A percentile compares a stretch with the other conserved stretches of the same genome.
These are phyloP conservation scores for Coemansia sp. DNA, from an alignment of 192 early-diverging fungal species.

Conservation along the genomic window DNA sequence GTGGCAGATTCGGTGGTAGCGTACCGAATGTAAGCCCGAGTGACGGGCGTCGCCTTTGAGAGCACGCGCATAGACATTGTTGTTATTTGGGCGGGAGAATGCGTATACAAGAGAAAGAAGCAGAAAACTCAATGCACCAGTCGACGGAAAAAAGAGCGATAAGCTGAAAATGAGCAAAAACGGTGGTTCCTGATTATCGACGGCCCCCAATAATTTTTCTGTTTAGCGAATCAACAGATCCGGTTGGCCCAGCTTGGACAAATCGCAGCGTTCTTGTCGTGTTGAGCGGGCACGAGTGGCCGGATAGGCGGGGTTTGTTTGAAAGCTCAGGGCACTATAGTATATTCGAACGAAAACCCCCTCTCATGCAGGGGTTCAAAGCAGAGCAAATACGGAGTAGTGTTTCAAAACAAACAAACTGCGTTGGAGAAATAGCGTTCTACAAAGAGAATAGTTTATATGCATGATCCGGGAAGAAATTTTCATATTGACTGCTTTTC, in stretches of 20 bases:
- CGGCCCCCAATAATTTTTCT: not conserved
- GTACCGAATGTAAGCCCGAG: conserved; percentile 51
- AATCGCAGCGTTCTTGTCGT: not conserved
- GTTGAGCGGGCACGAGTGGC: not conserved
- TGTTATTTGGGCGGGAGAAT: not conserved
- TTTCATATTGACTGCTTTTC: not conserved
- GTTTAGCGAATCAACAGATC: conserved; percentile 2
- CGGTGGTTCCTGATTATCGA: not conserved
- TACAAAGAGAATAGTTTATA: not conserved
- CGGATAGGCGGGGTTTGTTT: not conserved
- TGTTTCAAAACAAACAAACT: not conserved
- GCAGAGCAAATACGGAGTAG: not conserved
- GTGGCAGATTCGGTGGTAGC: conserved; percentile 50
- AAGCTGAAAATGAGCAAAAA: not conserved
- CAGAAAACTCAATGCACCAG: conserved; percentile 4
- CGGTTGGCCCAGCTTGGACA: not conserved
- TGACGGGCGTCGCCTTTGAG: conserved; percentile 37
- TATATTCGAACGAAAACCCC: too few relatives aligned
- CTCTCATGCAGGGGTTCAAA: not conserved
- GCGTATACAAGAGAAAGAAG: not conserved
- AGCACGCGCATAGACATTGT: conserved; percentile 49
- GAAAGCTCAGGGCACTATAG: not conserved
- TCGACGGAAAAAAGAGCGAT: not conserved
- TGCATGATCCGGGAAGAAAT: conserved; percentile 4
- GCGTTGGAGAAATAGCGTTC: not conserved